Base-by-base conservation (phyloP, 352 stramenopile species). In the Globisporangium rhizosaccharum region DNA sequence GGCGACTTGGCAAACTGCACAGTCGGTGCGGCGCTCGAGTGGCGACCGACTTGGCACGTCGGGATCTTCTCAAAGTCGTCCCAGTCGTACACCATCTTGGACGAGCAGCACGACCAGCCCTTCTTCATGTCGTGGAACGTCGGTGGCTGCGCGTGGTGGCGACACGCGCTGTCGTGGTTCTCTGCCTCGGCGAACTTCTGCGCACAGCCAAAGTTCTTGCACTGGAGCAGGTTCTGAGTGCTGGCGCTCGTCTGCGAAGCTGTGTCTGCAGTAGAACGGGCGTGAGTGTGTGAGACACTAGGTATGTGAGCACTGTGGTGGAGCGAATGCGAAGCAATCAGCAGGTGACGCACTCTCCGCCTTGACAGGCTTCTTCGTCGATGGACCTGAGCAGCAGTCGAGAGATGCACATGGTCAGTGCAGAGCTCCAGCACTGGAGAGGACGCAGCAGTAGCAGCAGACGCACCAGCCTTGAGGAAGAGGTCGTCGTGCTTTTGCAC, bases 21-120 rank as follows among this genome's bases (percentile, higher is more conserved):
- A 57, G 80, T 82, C 20, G 84, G 84, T 25, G 86, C 72, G 11
- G 82, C 67, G 47, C 67, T 79, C 59, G 76, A 94, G 72, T 92
- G 82, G 58, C 80, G 83, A 10, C 81, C 70, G 20, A 92, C 67
- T 33, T 82, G 66, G 53, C 82, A 94, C 48, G 77, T 68, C 61
- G 86, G 71, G 60, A 93, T 94, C 66, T 89, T 89, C 67, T 97
- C 83, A 68, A 98, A 98, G 68, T 96, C 87, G 67, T 98, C 92
- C 90, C 92, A 98, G 76, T 98, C 92, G 73, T 97, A 98, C 15
- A 97, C 85, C 82, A 95, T 94, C 65, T 87, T 92, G 60, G 72
- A 79, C 59, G 83, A 85, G 73, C 88, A 96, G 73, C 88, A 96
- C 48, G 84, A 79, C 88, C 88, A 96, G 67, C 88, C 85, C 59